These are phyloP conservation scores for Psilocybe cubensis DNA, from an alignment of 768 basidiomycete species.

Conservation along the genomic window DNA sequence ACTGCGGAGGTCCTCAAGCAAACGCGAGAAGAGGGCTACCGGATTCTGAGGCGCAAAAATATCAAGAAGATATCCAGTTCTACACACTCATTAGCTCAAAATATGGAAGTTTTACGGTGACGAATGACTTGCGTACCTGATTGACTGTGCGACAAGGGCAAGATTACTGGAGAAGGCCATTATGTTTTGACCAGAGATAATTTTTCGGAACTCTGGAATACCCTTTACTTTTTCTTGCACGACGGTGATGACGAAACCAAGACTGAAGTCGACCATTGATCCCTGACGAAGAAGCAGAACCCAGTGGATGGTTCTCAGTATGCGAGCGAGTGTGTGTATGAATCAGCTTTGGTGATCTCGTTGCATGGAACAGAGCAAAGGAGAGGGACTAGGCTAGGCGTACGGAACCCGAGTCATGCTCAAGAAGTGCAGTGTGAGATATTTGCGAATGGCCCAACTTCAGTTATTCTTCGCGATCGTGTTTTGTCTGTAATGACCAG, in stretches of 20 bases:
- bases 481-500: no score
- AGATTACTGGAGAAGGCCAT: background rate
- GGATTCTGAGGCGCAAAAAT: constrained; percentile 40
- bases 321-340: no score
- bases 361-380: no score
- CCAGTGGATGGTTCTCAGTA: no score
- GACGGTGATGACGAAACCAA: background rate
- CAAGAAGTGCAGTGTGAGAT: no score
- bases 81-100: constrained; percentile 14
- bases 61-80: constrained; percentile 58
- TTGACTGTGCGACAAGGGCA: background rate
- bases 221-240: background rate
- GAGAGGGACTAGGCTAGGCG: no score
- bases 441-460: no score
- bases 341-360: no score
- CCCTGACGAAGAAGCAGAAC: no score
- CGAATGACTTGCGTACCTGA: background rate
- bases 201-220: background rate
- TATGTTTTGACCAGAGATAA: background rate
- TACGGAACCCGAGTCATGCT: no score
- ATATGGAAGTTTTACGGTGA: background rate
- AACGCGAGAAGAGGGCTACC: constrained; percentile 31
- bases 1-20: constrained; percentile 43
- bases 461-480: no score
- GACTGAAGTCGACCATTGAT: background rate